phyloP scores from a whole-genome alignment of 306 rosid species.

The Pachyrhizus erosus region DNA sequence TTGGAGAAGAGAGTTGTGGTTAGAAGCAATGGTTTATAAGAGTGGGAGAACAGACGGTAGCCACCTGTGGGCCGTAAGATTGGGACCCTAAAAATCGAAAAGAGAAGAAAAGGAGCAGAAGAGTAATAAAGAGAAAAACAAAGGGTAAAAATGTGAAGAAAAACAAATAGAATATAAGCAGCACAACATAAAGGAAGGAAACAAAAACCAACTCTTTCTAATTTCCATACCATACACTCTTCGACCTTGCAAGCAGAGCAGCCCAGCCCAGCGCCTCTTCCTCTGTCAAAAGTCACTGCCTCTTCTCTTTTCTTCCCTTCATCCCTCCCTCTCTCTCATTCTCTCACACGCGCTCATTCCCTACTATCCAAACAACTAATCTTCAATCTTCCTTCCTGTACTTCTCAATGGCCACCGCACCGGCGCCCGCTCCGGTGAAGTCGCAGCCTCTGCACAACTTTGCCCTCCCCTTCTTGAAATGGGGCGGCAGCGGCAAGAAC shows the following conservation, averaged over 20 bases:
- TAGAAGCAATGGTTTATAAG: neutral
- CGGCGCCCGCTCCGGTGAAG: slow-evolving; percentile 57
- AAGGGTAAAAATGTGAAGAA: neutral
- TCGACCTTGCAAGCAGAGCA: neutral
- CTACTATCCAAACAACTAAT: neutral
- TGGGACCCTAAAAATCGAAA: neutral
- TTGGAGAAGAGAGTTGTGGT: neutral
- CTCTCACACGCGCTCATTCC: neutral
- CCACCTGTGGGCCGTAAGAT: neutral
- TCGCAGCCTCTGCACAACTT: slow-evolving; percentile 94
- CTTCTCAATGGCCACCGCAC: slow-evolving; percentile 76
- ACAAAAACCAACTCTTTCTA: neutral
- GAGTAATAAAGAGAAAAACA: neutral
- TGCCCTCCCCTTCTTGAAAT: slow-evolving; percentile 72
- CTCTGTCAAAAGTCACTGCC: neutral
- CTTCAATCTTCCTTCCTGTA: too few relatives aligned
- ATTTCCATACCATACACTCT: neutral
- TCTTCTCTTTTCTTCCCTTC: neutral
- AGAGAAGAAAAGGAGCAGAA: too few relatives aligned
- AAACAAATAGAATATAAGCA: neutral
- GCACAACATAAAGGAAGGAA: neutral
- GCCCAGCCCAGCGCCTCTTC: neutral
- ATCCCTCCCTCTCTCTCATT: too few relatives aligned
- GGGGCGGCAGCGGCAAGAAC: slow-evolving; percentile 76
- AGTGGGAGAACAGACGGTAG: neutral